Conservation (phyloP, 1,284 basidiomycete species). For the Anthracocystis setariae region DNA sequence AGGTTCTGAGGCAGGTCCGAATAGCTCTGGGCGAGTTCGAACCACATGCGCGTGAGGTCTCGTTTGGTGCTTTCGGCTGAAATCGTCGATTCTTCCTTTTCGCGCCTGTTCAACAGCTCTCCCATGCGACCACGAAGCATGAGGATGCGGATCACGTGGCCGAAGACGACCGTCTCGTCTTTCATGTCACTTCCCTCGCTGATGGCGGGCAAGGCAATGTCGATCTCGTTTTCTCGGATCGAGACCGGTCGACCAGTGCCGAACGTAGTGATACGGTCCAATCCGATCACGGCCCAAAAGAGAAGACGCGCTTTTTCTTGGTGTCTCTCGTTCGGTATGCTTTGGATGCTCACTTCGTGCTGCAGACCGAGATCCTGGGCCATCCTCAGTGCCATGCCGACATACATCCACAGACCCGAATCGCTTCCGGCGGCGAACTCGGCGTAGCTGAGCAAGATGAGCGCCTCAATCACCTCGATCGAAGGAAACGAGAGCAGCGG, state of each 20-base stretch:
- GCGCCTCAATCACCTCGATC: slow-evolving; percentile 58
- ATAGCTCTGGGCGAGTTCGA: slow-evolving; percentile 55
- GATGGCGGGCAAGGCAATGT: slow-evolving; percentile 46
- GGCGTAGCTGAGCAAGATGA: slow-evolving; percentile 54
- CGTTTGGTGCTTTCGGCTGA: slow-evolving; percentile 40
- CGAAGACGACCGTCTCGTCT: slow-evolving; percentile 51
- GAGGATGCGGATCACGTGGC: slow-evolving; percentile 51
- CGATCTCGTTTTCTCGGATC: slow-evolving; percentile 54
- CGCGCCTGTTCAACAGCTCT: slow-evolving; percentile 53
- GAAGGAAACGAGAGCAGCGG: slow-evolving; percentile 59
- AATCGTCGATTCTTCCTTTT: slow-evolving; percentile 35
- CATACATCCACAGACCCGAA: slow-evolving; percentile 60
- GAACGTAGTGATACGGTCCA: slow-evolving; percentile 61
- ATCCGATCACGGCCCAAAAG: slow-evolving; percentile 55
- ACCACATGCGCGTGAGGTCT: slow-evolving; percentile 52
- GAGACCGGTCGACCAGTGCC: slow-evolving; percentile 58
- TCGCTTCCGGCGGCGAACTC: slow-evolving; percentile 60
- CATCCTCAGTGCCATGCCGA: slow-evolving; percentile 59
- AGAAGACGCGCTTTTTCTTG: slow-evolving; percentile 52
- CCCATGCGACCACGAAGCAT: slow-evolving; percentile 56
- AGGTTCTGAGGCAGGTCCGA: slow-evolving; percentile 45
- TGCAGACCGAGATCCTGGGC: slow-evolving; percentile 55
- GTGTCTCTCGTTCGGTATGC: slow-evolving; percentile 51
- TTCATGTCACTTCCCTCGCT: slow-evolving; percentile 38
- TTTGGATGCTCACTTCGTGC: slow-evolving; percentile 55